Percentiles rank a stretch among this genome's conserved stretches.
Evolutionary conservation across 768 basidiomycete genomes (phyloP).

Genomic region (Candolleomyces aberdarensis): DNA sequence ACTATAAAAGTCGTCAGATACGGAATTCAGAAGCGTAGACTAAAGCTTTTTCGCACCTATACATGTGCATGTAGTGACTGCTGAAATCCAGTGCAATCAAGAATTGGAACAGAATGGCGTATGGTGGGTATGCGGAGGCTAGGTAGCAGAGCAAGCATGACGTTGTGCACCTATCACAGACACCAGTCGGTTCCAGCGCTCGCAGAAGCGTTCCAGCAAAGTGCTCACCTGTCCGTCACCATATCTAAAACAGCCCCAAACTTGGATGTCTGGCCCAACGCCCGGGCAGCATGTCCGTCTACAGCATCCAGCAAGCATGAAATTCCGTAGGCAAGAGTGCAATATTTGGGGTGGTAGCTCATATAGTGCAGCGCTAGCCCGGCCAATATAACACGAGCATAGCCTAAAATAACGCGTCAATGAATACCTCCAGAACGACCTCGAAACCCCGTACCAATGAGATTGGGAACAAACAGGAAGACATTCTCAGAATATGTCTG

Average conservation of each 20-base stretch:
- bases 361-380: slow-evolving; percentile 88
- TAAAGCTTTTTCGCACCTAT: slow-evolving; percentile 58
- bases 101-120: slow-evolving; percentile 85
- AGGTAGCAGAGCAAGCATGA: slow-evolving; percentile 94
- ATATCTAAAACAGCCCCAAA: slow-evolving; percentile 98
- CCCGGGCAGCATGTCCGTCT: slow-evolving; percentile 89
- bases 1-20: slow-evolving; percentile 39
- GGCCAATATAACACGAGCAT: slow-evolving; percentile 87
- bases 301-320: slow-evolving; percentile 94
- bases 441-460: slow-evolving; percentile 67
- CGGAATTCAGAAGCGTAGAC: not conserved
- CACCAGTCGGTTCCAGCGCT: slow-evolving; percentile 1
- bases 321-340: slow-evolving; percentile 83
- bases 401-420: slow-evolving; percentile 52
- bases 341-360: slow-evolving; percentile 92
- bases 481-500: slow-evolving; percentile 93
- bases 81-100: slow-evolving; percentile 97
- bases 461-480: slow-evolving; percentile 94
- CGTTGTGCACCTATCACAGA: slow-evolving; percentile 77
- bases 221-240: slow-evolving; percentile 93
- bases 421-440: slow-evolving; percentile 5
- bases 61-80: slow-evolving; percentile 99
- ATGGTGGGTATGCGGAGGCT: slow-evolving; percentile 83
- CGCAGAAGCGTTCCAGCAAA: slow-evolving; percentile 5
- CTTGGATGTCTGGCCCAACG: slow-evolving; percentile 87